These are phyloP conservation scores for Puccinia triticina DNA, from an alignment of 1,284 basidiomycete genomes.

Conservation along the genomic window DNA sequence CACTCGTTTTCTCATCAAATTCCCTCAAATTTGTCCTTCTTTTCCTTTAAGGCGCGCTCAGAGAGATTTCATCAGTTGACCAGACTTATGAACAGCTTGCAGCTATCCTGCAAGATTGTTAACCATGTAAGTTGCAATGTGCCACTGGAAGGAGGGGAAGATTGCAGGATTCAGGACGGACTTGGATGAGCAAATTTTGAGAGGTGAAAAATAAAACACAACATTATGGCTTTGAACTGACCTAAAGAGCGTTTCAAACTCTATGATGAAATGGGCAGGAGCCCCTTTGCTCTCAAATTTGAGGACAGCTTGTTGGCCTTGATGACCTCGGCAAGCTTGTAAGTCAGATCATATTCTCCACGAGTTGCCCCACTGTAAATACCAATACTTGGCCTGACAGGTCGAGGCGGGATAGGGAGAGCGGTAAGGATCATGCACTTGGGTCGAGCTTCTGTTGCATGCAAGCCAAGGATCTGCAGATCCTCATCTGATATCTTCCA, in stretches of 20 bases:
- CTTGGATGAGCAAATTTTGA: slow-evolving; percentile 41
- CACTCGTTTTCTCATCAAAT: slow-evolving; percentile 99
- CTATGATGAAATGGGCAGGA: slow-evolving; percentile 90
- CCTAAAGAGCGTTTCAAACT: slow-evolving; percentile 97
- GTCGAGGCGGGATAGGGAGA: slow-evolving; percentile 94
- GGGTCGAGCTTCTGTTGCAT: slow-evolving; percentile 91
- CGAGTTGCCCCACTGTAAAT: slow-evolving; percentile 94
- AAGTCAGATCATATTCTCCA: slow-evolving; percentile 97
- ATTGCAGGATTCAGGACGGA: not conserved
- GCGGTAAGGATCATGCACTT: slow-evolving; percentile 99
- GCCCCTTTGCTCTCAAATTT: slow-evolving; percentile 95
- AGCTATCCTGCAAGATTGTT: slow-evolving; percentile 99
- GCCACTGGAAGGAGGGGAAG: slow-evolving; percentile 66
- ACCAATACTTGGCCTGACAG: slow-evolving; percentile 94
- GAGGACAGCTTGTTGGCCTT: slow-evolving; percentile 90
- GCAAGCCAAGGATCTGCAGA: slow-evolving; percentile 87
- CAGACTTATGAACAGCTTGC: slow-evolving; percentile 95
- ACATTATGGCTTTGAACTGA: slow-evolving; percentile 58
- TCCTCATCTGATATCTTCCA: slow-evolving; percentile 91
- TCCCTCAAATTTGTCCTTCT: slow-evolving; percentile 95
- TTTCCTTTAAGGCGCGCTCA: slow-evolving; percentile 98
- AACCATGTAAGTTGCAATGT: slow-evolving; percentile 99
- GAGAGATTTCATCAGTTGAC: slow-evolving; percentile 96
- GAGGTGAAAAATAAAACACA: slow-evolving; percentile 8
- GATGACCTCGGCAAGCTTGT: slow-evolving; percentile 96